Base-by-base conservation (phyloP, 176 grass and related monocot species). In the Thalia dealbata region DNA sequence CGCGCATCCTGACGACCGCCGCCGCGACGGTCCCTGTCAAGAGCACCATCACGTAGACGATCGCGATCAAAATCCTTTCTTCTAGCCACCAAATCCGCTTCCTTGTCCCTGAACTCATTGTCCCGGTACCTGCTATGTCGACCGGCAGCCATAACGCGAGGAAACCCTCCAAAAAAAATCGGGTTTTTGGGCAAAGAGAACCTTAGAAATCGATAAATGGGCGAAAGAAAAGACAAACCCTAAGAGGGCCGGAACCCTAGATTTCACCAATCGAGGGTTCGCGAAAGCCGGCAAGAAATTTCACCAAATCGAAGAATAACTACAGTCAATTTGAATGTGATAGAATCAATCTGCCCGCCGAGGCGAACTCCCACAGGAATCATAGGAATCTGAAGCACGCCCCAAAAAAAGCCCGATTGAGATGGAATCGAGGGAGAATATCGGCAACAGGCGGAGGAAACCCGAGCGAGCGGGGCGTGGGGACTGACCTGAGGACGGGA, bases 91-190 rank as follows among this genome's bases (percentile, higher is more conserved):
- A 18, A 12, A 48, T 75, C 38, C 2, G 58, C 38, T 27, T 75
- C 73, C n/a, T 41, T 56, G 23, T 62, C 55, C 38, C 56, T 75
- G 14, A 61, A 48, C 41, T 75, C 73, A 45, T 75, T 41, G 42
- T 75, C 73, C 27, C 58, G 56, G 73, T 75, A 75, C 21, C 73
- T 22, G 3, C 73, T 38, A 58, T 64, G 73, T 58, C 56, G 73
- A 62, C 35, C 54, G 12, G 73, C 73, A 21, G 35, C 73, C 73
- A 75, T 75, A 61, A 22, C 70, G 26, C 19, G 65, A 23, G 3
- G 16, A 27, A 68, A 28, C 2, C 61, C 25, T 8, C n/a, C 11
- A 63, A 14, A 63, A 14, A 63, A 63, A 19, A 14, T 26, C 24
- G 10, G 23, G 12, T 10, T 63, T 24, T 29, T 14, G 24, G 22